Base-by-base conservation (phyloP, 768 basidiomycete genomes). In the Suillus subaureus region DNA sequence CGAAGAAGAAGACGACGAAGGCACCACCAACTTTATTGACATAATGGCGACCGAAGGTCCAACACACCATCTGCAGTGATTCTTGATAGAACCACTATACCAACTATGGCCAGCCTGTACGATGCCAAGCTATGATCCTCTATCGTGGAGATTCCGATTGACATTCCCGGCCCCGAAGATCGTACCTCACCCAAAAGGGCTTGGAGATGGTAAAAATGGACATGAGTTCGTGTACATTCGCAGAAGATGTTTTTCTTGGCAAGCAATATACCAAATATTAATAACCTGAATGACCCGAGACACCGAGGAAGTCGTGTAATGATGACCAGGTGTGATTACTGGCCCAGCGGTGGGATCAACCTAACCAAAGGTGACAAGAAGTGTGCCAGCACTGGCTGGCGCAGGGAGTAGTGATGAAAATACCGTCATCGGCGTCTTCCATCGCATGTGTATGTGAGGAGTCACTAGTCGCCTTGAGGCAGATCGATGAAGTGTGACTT, bases 291-390 rank as follows among this genome's bases (percentile, higher is more conserved):
- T 40, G 39, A 42, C 58, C 18, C 33, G 31, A 60, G 39, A 58
- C 58, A 26, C 26, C 39, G 58, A 60, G 18, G 39, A 9, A 31
- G 52, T 28, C 5, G 26, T 23, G n/a, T n/a, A 23, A 40, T 28
- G 23, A 18, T 37, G 56, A 57, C 13, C 21, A 28, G 8, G 11
- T 11, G 6, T 40, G 57, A 42, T 60, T 28, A 12, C 39, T 40
- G 28, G 40, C 40, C 42, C 4, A 28, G 42, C 12, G 26, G 40
- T 60, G 40, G 28, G 40, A 28, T 60, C 40, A 28, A 42, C 23
- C 40, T 28, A 42, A 60, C 40, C 40, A 60, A 42, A 35, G 58
- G 40, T 60, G 12, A 60, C 39, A 3, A 23, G 58, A 60, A 60
- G 37, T 28, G 39, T 26, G 54, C 33, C 6, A 33, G 28, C 28